These are phyloP conservation scores for Neurospora discreta DNA, from an alignment of 495 filamentous ascomycete species.

Conservation along the genomic window DNA sequence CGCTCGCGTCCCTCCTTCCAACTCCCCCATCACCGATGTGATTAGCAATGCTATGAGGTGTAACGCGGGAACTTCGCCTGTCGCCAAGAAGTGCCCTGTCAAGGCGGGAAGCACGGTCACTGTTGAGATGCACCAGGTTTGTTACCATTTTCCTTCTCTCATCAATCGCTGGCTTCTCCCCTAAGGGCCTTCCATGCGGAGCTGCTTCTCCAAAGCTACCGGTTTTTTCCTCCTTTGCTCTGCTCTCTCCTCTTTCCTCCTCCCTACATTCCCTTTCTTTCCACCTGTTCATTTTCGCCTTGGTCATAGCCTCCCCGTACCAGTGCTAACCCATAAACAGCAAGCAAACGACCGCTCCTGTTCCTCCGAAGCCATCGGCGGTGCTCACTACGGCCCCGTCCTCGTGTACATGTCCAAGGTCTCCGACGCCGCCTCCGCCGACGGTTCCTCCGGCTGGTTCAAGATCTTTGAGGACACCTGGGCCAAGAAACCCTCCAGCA, in stretches of 20 bases:
- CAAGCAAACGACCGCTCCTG: constrained; percentile 34
- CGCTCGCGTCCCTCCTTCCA: constrained; percentile 29
- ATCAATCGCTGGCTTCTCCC: constrained; percentile 12
- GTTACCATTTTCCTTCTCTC: constrained; percentile 1
- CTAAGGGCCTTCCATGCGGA: constrained; percentile 24
- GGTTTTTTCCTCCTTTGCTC: neutral
- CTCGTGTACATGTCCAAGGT: constrained; percentile 45
- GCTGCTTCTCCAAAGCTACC: constrained; percentile 8
- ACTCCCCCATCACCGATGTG: constrained; percentile 37
- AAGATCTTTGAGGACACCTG: constrained; percentile 42
- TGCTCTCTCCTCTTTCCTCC: neutral
- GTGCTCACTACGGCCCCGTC: constrained; percentile 37
- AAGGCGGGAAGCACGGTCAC: constrained; percentile 36
- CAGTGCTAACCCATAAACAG: constrained; percentile 18
- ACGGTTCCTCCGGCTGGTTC: constrained; percentile 36
- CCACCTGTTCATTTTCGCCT: neutral
- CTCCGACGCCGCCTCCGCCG: constrained; percentile 33
- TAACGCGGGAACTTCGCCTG: constrained; percentile 26
- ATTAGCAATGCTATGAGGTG: constrained; percentile 27
- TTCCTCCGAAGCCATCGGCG: constrained; percentile 36
- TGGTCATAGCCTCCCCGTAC: neutral
- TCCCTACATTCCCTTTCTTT: neutral
- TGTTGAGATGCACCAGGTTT: constrained; percentile 42
- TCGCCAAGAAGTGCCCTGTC: constrained; percentile 33
- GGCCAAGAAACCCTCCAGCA: constrained; percentile 24